Evolutionary conservation across 768 basidiomycete genomes (phyloP).

Genomic region (Pleurotus eryngii): DNA sequence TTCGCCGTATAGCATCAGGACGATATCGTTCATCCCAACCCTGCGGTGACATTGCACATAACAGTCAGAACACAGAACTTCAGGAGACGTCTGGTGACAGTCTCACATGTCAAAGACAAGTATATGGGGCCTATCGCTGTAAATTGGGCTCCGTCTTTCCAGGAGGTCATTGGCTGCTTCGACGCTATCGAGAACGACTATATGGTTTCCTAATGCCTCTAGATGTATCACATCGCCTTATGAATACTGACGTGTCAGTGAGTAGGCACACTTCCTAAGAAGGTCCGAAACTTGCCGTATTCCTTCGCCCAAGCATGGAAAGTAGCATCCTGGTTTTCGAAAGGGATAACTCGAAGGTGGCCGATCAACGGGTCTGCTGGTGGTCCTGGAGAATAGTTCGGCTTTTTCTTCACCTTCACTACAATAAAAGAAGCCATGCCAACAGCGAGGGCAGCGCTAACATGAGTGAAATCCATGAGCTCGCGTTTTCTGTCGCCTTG

Average conservation of each 20-base stretch:
- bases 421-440: background rate
- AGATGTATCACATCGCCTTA: slow-evolving; percentile 1
- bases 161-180: background rate
- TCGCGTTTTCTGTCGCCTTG: no score
- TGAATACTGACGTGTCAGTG: background rate
- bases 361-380: slow-evolving; percentile 41
- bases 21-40: background rate
- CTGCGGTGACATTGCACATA: background rate
- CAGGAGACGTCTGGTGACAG: background rate
- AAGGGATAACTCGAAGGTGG: slow-evolving; percentile 42
- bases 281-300: slow-evolving; percentile 35
- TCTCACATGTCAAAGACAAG: slow-evolving; percentile 45
- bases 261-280: background rate
- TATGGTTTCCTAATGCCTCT: background rate
- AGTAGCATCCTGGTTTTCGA: slow-evolving; percentile 31
- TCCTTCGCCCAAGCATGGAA: slow-evolving; percentile 37
- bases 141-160: background rate
- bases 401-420: background rate
- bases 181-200: background rate
- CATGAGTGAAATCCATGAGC: background rate
- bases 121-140: slow-evolving; percentile 24
- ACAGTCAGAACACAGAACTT: background rate
- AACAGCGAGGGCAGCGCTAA: background rate
- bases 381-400: slow-evolving; percentile 47
- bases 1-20: slow-evolving; percentile 25